Evolutionary conservation across 495 filamentous ascomycete genomes (phyloP), one percentile per base, ranked within the genome.

Genomic region (Stereocaulon alpinum): DNA sequence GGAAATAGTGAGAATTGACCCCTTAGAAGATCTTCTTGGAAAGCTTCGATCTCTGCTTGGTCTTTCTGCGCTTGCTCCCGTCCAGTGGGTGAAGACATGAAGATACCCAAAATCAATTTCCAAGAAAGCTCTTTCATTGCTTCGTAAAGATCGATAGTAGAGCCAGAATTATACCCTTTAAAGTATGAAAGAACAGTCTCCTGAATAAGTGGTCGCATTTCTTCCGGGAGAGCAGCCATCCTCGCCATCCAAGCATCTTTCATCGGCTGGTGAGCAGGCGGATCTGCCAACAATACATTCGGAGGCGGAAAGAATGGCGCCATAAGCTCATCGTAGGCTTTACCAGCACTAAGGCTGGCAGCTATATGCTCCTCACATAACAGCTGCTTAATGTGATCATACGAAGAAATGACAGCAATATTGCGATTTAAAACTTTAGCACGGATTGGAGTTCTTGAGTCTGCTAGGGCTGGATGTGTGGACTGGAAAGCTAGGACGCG

Each of bases 1-100:
- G 69, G 69, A 14, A 71, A 62, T 6, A 71, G 40, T 6, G 66
- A 68, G 58, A 71, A 71, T 54, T 71, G 69, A 1, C 69, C 69
- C 6, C 69, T 54, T 0, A 71, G 63, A 1, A 71, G 63, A 42
- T 59, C 60, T 45, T 70, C 69, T 40, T 71, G 69, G 34, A 68
- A 47, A 0, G 22, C 17, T 49, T 63, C 59, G n/a, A 70, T 30
- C 2, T 51, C n/a, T 14, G 40, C 22, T 10, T 17, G 44, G 1
- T 64, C 57, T 14, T 62, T 47, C 42, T 41, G 45, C 58, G 49
- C 11, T 29, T 22, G 6, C 4, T 40, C 0, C 6, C 17, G 17
- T 49, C 37, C 14, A 17, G n/a, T 49, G 3, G 45, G n/a, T 20
- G 18, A 15, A n/a, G 34, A 40, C 3, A 69, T 61, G 56, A 71